Conservation (phyloP, 441 rosid species). For the Breynia disticha region DNA sequence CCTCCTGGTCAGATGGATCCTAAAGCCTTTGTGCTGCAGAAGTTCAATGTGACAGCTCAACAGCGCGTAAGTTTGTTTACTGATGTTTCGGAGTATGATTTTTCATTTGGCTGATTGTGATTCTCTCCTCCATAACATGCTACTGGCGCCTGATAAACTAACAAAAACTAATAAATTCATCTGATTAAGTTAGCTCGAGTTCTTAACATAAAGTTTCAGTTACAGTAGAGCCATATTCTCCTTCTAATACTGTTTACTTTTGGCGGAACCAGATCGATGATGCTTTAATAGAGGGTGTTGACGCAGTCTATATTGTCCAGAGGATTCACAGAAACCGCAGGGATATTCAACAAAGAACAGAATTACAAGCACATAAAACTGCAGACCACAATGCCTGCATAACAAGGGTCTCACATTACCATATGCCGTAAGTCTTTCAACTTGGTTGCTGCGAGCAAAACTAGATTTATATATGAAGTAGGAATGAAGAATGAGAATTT, state of each 20-base stretch:
- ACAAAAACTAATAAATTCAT: neutral
- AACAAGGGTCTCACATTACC: constrained; percentile 7
- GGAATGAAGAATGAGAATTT: too few relatives aligned
- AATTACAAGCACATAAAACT: constrained; percentile 69
- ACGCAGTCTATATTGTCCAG: constrained; percentile 48
- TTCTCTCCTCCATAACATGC: neutral
- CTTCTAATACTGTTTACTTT: neutral
- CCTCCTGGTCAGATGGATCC: constrained; percentile 99
- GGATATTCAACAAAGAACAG: constrained; percentile 60
- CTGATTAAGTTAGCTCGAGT: neutral
- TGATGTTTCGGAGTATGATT: neutral
- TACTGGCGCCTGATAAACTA: neutral
- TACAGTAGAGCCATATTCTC: too few relatives aligned
- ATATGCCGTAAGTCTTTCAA: too few relatives aligned
- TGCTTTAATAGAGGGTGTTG: constrained; percentile 67
- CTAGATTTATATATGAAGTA: too few relatives aligned
- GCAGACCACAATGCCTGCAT: constrained; percentile 40
- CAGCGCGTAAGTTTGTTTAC: constrained; percentile 39
- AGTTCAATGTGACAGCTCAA: constrained; percentile 50
- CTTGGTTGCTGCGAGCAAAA: too few relatives aligned
- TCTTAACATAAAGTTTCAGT: neutral
- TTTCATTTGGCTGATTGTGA: neutral
- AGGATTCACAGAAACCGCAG: constrained; percentile 58
- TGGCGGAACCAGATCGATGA: constrained; percentile 40
- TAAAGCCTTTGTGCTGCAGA: constrained; percentile 82